A percentile compares a stretch with the other conserved stretches of the same genome.
Evolutionary conservation across 352 stramenopile species (phyloP).

Genomic region (Globisporangium heterothallicum): DNA sequence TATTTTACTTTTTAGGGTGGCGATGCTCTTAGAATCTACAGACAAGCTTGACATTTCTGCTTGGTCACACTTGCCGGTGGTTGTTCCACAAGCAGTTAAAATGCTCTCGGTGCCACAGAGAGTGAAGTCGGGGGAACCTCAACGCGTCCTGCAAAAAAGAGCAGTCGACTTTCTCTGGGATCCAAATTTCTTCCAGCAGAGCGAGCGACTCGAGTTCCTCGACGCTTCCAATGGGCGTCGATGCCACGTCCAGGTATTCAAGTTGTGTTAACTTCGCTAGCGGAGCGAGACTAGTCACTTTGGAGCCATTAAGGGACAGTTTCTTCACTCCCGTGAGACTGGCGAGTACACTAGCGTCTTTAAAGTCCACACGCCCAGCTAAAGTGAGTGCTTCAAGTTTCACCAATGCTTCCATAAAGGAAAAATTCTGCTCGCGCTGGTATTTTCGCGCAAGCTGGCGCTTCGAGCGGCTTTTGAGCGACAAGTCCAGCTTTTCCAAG

Average conservation of each 20-base stretch:
- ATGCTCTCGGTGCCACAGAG: slow-evolving; percentile 56
- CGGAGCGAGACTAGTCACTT: slow-evolving; percentile 32
- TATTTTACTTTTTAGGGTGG: too few species aligned
- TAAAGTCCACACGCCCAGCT: slow-evolving; percentile 54
- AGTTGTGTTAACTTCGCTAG: slow-evolving; percentile 28
- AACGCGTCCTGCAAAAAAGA: slow-evolving; percentile 28
- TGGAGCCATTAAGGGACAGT: slow-evolving; percentile 46
- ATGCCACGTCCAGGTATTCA: slow-evolving; percentile 42
- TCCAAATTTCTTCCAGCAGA: slow-evolving; percentile 40
- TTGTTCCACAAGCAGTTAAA: slow-evolving; percentile 66
- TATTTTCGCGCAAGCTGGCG: slow-evolving; percentile 35
- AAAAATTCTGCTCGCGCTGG: slow-evolving; percentile 34
- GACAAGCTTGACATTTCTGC: too few species aligned
- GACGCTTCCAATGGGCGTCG: slow-evolving; percentile 37
- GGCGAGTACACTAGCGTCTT: slow-evolving; percentile 33
- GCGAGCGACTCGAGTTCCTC: slow-evolving; percentile 26
- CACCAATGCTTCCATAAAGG: slow-evolving; percentile 30
- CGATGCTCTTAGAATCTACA: too few species aligned
- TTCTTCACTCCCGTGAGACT: slow-evolving; percentile 32
- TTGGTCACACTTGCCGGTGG: too few species aligned
- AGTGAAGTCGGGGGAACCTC: slow-evolving; percentile 36
- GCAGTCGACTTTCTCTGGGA: slow-evolving; percentile 40
- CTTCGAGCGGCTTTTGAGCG: slow-evolving; percentile 34
- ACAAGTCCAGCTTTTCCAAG: slow-evolving; percentile 48
- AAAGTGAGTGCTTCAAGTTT: slow-evolving; percentile 43